Base-by-base conservation (phyloP, 1,284 basidiomycete species). In the Dichomitus squalens region DNA sequence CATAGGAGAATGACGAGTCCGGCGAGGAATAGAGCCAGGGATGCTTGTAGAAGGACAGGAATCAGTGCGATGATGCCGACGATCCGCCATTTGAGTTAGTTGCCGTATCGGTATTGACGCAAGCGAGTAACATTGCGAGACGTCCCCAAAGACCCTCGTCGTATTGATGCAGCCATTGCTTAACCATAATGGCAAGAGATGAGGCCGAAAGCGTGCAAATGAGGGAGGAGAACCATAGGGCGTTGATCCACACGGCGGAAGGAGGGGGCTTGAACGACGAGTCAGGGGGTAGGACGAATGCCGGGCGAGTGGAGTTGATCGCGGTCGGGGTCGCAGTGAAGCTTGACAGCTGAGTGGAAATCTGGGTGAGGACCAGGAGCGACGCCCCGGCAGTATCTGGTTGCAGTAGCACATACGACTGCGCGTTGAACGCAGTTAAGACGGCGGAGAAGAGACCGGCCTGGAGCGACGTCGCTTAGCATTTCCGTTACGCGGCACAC, bases 211-310 rank as follows among this genome's bases (percentile, higher is more conserved):
- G 86, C 55, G 83, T 86, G 70, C 87, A 87, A 3, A 88, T 85
- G 57, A 88, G 71, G 12, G 84, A 85, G 7, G 79, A 75, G 60
- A 88, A 87, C 86, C 86, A 88, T 60, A 88, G 82, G 31, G 73
- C 75, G 64, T 87, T 88, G 52, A 87, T 85, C 14, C 77, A 74
- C 55, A 79, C 75, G 1, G 76, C 68, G 11, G 38, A 53, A 12
- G 16, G 16, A 4, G 52, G 51, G 31, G 52, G 38, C 12, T 29
- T 29, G 33, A 53, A 58, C 21, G 52, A 47, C 25, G 23, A 31
- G 8, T 43, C 39, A 39, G 23, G 18, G 16, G 27, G 12, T 3
- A 14, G 25, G 14, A 31, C 18, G n/a, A 53, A 39, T 1, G 54
- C 49, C 11, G 54, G 43, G 14, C 27, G 54, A 12, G 56, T 57